Conservation (phyloP, 768 basidiomycete species). For the Sporobolomyces pararoseus region DNA sequence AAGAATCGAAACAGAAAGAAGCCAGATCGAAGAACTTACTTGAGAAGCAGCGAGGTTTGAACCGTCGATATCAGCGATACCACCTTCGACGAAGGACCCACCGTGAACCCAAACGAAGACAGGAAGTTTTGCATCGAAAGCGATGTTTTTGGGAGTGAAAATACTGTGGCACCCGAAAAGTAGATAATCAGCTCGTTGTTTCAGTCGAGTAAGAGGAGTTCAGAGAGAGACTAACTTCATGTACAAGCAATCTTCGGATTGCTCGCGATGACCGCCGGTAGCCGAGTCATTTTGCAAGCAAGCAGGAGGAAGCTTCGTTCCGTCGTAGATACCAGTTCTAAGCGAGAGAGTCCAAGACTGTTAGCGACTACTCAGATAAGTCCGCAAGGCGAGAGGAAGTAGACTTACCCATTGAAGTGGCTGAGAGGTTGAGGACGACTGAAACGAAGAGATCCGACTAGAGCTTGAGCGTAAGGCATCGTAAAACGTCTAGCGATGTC, state of each 20-base stretch:
- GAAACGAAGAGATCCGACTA: conserved; percentile 16
- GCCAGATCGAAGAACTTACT: not conserved
- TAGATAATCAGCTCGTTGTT: conserved; percentile 52
- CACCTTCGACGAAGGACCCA: conserved; percentile 71
- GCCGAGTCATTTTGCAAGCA: conserved; percentile 61
- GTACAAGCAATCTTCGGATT: conserved; percentile 73
- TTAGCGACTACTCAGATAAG: not conserved
- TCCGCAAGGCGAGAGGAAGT: too few relatives aligned
- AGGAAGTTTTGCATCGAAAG: conserved; percentile 31
- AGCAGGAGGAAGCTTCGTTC: conserved; percentile 57
- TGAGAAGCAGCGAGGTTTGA: conserved; percentile 61
- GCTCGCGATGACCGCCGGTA: conserved; percentile 52
- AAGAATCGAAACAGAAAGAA: not conserved
- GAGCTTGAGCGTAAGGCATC: conserved; percentile 37
- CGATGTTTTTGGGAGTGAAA: conserved; percentile 56
- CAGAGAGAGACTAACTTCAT: conserved; percentile 57
- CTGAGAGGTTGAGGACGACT: not conserved
- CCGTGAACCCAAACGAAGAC: conserved; percentile 60
- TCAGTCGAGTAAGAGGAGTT: conserved; percentile 48
- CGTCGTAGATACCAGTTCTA: conserved; percentile 22
- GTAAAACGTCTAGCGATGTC: conserved; percentile 18
- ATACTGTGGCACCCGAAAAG: conserved; percentile 51
- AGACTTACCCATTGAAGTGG: not conserved
- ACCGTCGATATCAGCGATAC: conserved; percentile 70
- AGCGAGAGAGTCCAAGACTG: not conserved